Evolutionary conservation across 192 early-diverging fungal genomes (phyloP).

Genomic region (Irineochytrium annulatum): DNA sequence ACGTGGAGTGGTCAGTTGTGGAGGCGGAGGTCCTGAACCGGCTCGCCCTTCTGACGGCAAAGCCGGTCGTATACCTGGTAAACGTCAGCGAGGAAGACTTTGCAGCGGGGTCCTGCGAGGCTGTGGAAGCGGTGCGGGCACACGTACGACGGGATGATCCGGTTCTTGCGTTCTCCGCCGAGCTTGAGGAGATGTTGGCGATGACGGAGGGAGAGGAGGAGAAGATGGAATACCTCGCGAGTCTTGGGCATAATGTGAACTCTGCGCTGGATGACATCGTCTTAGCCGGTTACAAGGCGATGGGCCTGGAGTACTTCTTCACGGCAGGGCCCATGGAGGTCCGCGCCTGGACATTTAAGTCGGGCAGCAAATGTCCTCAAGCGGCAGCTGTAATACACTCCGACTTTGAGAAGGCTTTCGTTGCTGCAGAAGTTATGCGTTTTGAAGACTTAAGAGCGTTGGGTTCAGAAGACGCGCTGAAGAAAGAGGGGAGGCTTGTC

Average conservation of each 20-base stretch:
- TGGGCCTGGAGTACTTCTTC: slow-evolving; percentile 90
- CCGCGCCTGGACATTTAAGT: slow-evolving; percentile 82
- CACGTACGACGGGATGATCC: slow-evolving; percentile 32
- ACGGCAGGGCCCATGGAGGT: slow-evolving; percentile 88
- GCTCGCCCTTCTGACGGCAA: slow-evolving; percentile 83
- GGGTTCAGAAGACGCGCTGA: slow-evolving; percentile 65
- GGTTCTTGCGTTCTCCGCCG: slow-evolving; percentile 82
- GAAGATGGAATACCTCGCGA: slow-evolving; percentile 27
- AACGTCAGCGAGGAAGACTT: slow-evolving; percentile 74
- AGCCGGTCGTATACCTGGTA: slow-evolving; percentile 79
- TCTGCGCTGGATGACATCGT: slow-evolving; percentile 87
- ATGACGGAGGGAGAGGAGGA: slow-evolving; percentile 52
- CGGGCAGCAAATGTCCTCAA: slow-evolving; percentile 73
- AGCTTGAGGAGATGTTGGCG: slow-evolving; percentile 64
- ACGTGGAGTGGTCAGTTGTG: slow-evolving; percentile 84
- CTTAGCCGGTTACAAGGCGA: slow-evolving; percentile 75
- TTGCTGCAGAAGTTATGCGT: slow-evolving; percentile 75
- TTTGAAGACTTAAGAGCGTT: slow-evolving; percentile 77
- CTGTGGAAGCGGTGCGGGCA: slow-evolving; percentile 75
- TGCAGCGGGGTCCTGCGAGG: slow-evolving; percentile 44
- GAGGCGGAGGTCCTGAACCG: slow-evolving; percentile 84
- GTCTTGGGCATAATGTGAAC: slow-evolving; percentile 45
- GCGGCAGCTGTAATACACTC: slow-evolving; percentile 90
- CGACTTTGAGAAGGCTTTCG: slow-evolving; percentile 65
- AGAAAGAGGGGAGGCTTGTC: slow-evolving; percentile 85